Conservation (phyloP, 495 filamentous ascomycete genomes). For the Lasiosphaeria ovina region DNA sequence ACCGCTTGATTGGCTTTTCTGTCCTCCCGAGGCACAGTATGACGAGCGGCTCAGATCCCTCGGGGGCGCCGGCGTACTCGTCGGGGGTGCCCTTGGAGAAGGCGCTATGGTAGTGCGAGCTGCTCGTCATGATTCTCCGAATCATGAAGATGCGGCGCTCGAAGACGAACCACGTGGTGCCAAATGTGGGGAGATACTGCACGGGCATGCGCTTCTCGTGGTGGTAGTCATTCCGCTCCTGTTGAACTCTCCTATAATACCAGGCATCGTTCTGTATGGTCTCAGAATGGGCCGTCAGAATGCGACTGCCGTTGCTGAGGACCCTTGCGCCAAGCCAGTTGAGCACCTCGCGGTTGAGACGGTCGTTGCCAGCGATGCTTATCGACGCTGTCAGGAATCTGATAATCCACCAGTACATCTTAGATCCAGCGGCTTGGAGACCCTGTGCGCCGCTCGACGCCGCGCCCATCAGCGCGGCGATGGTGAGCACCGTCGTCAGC, state of each 20-base stretch:
- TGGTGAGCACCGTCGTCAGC: constrained; percentile 29
- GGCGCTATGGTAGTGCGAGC: constrained; percentile 18
- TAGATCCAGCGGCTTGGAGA: constrained; percentile 22
- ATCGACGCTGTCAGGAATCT: constrained; percentile 43
- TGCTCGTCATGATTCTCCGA: constrained; percentile 31
- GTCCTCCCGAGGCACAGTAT: constrained; percentile 48
- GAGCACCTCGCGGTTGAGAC: constrained; percentile 44
- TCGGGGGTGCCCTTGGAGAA: constrained; percentile 22
- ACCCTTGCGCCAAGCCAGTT: constrained; percentile 44
- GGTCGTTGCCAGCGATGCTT: constrained; percentile 39
- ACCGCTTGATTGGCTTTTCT: constrained; percentile 43
- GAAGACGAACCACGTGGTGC: constrained; percentile 42
- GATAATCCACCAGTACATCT: constrained; percentile 41
- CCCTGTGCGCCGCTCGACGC: constrained; percentile 25
- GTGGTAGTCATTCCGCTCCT: constrained; percentile 39
- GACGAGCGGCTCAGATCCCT: constrained; percentile 44
- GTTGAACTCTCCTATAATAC: constrained; percentile 24
- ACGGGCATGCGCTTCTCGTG: constrained; percentile 44
- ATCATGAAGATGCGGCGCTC: constrained; percentile 43
- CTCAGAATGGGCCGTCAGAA: constrained; percentile 43
- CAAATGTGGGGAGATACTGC: constrained; percentile 47
- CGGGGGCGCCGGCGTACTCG: constrained; percentile 41
- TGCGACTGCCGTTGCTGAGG: constrained; percentile 34
- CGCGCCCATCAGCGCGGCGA: constrained; percentile 33
- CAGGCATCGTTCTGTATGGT: constrained; percentile 30